phyloP scores from a whole-genome alignment of 805 yeast species.

The Yarrowia hollandica region DNA sequence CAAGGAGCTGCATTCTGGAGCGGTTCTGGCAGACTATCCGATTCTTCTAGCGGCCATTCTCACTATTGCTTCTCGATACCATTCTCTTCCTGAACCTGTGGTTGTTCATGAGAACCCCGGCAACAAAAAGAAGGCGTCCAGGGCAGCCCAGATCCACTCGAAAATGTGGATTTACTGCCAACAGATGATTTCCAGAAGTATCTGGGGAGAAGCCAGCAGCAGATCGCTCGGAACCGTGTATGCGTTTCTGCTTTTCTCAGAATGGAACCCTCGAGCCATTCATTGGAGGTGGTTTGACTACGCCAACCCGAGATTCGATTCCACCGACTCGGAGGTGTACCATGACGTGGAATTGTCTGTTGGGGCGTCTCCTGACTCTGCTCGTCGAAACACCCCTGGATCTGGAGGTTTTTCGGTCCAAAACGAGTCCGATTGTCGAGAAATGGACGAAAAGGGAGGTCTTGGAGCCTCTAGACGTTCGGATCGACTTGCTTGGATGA shows the following conservation, averaged over 20 bases:
- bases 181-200: slow-evolving; percentile 74
- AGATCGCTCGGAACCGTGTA: slow-evolving; percentile 83
- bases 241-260: slow-evolving; percentile 81
- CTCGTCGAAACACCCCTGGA: slow-evolving; percentile 2
- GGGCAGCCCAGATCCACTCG: slow-evolving; percentile 64
- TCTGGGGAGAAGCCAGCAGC: slow-evolving; percentile 92
- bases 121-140: slow-evolving; percentile 11
- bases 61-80: slow-evolving; percentile 78
- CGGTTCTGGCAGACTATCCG: slow-evolving; percentile 72
- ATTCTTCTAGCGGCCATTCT: slow-evolving; percentile 76
- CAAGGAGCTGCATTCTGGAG: slow-evolving; percentile 62
- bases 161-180: slow-evolving; percentile 84
- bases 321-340: slow-evolving; percentile 30
- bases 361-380: slow-evolving; percentile 17
- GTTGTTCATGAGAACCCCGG: slow-evolving; percentile 30
- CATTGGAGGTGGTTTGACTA: slow-evolving; percentile 87
- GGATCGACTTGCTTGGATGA: slow-evolving; percentile 92
- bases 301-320: slow-evolving; percentile 42
- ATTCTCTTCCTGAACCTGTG: slow-evolving; percentile 45
- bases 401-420: neutral
- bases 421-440: neutral
- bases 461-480: slow-evolving; percentile 82
- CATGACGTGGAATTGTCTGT: slow-evolving; percentile 25
- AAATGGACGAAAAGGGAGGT: slow-evolving; percentile 60
- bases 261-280: slow-evolving; percentile 95